Base-by-base conservation (phyloP, 1,284 basidiomycete genomes). In the Cutaneotrichosporon dermatis region DNA sequence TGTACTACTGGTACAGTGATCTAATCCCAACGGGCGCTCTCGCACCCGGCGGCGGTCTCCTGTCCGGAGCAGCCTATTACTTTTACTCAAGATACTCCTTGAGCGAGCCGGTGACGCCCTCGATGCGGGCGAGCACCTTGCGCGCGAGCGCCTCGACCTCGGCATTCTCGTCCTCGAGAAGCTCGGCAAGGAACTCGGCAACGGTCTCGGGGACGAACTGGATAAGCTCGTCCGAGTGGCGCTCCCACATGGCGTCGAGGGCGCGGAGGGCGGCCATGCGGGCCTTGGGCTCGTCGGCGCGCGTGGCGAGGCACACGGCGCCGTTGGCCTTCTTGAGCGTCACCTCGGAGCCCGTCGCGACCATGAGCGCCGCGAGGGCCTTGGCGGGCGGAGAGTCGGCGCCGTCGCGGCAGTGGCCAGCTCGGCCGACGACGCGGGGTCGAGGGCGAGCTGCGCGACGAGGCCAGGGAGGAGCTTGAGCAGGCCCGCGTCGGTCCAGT, bases 401-500 rank as follows among this genome's bases (percentile, higher is more conserved):
- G 8, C 42, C 35, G 61, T 46, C 1, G 61, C 53, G n/a, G 57
- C 63, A 39, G 55, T 53, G 10, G 59, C 59, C 41, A 62, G 53
- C 6, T 55, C 41, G n/a, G 69, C 53, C 62, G 82, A 82, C 25
- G 25, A 25, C 25, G 25, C 25, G 25, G 25, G 25, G 25, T 25
- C 25, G n/a, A 85, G 73, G 12, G 83, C 76, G 35, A 90, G 79
- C 76, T 94, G 92, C 33, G 81, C 78, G 15, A 89, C 80, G 33
- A 93, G 72, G 0, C 83, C 79, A 1, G 82, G 75, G 1, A 85
- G 74, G 12, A 92, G 76, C 64, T 85, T 83, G 15, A 84, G 82
- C 16, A 92, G 77, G 59, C 87, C 87, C 64, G 89, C 85, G 60
- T 91, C 87, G 33, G 89, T 86, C 94, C 93, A 97, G 82, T 89